phyloP scores from a whole-genome alignment of 2,329 filamentous ascomycete genomes.

The Aspergillus sp. region DNA sequence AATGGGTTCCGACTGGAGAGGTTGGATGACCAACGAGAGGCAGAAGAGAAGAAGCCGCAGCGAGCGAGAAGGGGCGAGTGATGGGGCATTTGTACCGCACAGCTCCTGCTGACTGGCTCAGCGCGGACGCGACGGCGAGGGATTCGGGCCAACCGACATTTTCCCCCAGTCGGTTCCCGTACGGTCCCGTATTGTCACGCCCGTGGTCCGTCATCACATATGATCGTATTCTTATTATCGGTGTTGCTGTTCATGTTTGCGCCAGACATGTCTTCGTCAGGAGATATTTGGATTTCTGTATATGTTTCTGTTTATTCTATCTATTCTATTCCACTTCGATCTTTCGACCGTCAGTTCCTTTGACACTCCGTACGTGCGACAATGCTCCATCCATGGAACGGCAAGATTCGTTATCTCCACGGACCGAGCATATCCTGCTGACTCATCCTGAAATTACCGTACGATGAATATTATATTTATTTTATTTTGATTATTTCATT shows the following conservation, averaged over 20 bases:
- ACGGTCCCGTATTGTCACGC: constrained; percentile 17
- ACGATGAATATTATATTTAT: no score
- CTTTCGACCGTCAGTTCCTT: no score
- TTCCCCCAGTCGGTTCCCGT: constrained; percentile 9
- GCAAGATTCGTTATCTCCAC: neutral
- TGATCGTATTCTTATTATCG: no score
- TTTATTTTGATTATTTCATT: neutral
- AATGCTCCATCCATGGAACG: no score
- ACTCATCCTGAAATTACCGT: no score
- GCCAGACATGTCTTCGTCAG: no score
- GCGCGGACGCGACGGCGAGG: constrained; percentile 14
- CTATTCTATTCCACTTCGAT: no score
- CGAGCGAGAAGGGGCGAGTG: constrained; percentile 33
- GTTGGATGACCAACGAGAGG: constrained; percentile 42
- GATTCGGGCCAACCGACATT: constrained; percentile 18
- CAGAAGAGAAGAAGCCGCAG: constrained; percentile 36
- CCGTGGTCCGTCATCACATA: constrained; percentile 2
- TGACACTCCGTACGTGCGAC: no score
- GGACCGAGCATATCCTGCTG: no score
- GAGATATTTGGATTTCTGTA: no score
- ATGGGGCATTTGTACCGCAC: constrained; percentile 43
- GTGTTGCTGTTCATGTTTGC: no score
- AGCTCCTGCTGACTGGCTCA: constrained; percentile 25
- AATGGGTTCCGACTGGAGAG: constrained; percentile 25
- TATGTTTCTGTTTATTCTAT: no score